Base-by-base conservation (phyloP, 1,284 basidiomycete genomes). In the Cryptococcus sp. region DNA sequence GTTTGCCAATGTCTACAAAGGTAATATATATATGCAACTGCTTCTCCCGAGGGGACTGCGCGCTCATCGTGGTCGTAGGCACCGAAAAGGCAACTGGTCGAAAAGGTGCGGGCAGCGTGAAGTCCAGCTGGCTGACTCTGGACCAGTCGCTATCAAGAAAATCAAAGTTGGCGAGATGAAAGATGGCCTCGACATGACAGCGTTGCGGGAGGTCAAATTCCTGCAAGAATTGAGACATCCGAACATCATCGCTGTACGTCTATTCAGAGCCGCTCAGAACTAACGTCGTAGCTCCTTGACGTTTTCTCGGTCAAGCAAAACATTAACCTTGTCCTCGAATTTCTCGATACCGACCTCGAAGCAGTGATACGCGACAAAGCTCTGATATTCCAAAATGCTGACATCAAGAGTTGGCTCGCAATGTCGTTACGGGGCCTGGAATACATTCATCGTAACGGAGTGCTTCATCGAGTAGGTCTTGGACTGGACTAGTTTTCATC, bases 401-500 rank as follows among this genome's bases (percentile, higher is more conserved):
- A 99, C 76, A 95, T 98, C 80, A 99, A 99, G 79, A 89, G 90
- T 69, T 99, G 96, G 96, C 93, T 96, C 86, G 90, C 90, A 17
- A 99, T 99, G 96, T 91, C 91, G 0, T 88, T 97, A 69, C 86
- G 93, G 45, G 96, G 96, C 1, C 83, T 99, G 20, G 95, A 98
- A 75, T 99, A 96, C 76, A 98, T 95, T 68, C 96, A 99, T 77
- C 82, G 93, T 50, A 92, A 94, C 74, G 95, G 88, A 72, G 86
- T 98, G 52, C 80, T 99, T 42, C 96, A 99, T 80, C 86, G 96
- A 55, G 94, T 96, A 70, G 59, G 84, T 79, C 11, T 3, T 22
- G 4, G 30, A 5, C 8, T 4, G 30, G 7, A 19, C 45, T 41
- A 43, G 23, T 47, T 51, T 20, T 23, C 16, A 39, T 19, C 6